Evolutionary conservation across 2,329 filamentous ascomycete species (phyloP).

Genomic region (Neonectria faginata): DNA sequence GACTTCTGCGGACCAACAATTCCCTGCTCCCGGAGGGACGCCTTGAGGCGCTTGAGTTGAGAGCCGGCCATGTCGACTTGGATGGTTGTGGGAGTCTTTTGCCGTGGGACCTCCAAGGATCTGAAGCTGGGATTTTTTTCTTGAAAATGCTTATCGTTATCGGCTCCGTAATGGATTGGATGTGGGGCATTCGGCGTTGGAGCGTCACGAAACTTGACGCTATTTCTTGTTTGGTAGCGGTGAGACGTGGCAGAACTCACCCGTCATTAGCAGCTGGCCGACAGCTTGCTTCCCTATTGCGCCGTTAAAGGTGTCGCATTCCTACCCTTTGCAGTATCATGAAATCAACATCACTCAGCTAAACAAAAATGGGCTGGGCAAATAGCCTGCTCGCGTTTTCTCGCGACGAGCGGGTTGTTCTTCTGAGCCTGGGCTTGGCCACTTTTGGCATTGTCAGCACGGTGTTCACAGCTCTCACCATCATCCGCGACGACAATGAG

Average conservation of each 20-base stretch:
- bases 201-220: neutral
- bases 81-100: constrained; percentile 33
- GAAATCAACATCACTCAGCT: constrained; percentile 13
- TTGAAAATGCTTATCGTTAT: constrained; percentile 47
- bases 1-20: constrained; percentile 92
- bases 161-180: constrained; percentile 14
- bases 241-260: constrained; percentile 30
- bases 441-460: constrained; percentile 68
- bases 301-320: neutral
- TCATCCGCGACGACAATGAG: constrained; percentile 73
- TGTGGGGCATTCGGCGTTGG: constrained; percentile 26
- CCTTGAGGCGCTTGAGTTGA: constrained; percentile 94
- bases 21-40: constrained; percentile 88
- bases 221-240: constrained; percentile 25
- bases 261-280: constrained; percentile 29
- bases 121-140: constrained; percentile 39
- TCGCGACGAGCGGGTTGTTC: constrained; percentile 66
- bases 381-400: constrained; percentile 46
- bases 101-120: constrained; percentile 7
- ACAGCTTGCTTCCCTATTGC: neutral
- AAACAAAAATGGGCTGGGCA: constrained; percentile 55
- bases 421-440: constrained; percentile 66
- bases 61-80: constrained; percentile 83
- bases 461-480: constrained; percentile 68
- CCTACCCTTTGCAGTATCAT: constrained; percentile 12